Base-by-base conservation (phyloP, 805 yeast genomes). In the Yamadazyma philogaea region DNA sequence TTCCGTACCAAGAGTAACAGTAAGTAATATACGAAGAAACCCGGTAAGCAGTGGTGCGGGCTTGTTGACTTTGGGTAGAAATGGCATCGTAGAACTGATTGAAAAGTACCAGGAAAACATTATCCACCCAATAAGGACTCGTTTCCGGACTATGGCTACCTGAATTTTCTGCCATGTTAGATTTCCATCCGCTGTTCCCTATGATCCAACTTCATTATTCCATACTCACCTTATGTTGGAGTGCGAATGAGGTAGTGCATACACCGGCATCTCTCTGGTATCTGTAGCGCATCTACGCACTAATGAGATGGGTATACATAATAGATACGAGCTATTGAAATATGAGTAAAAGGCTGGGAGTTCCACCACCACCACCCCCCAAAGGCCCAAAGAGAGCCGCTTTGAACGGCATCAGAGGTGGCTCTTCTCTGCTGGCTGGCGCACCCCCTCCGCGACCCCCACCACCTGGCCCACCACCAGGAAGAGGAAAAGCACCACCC, bases 1-100 rank as follows among this genome's bases (percentile, higher is more conserved):
- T 38, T 0, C 73, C 75, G 43, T 70, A 70, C 5, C 56, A 39
- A 10, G 72, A 65, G 38, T 63, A 65, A 42, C 65, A 58, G 47
- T 66, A 70, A n/a, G 57, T 44, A n/a, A 44, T 28, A 36, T 44
- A 49, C 15, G 49, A 39, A 2, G 44, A 30, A 3, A 49, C 11
- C 19, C 40, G 38, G 6, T 40, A 17, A 14, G 42, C 28, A 2
- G 31, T 10, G n/a, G 34, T 18, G 7, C 21, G 17, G 3, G 42
- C 21, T 11, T 24, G 10, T 37, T 43, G 37, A 31, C 52, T 34
- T 28, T 48, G 49, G 18, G 35, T 30, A 2, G n/a, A 11, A 4
- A 48, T 35, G 3, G 48, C 44, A 2, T 36, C 34, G 16, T 16
- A 27, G 14, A 39, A n/a, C 14, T 39, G 35, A 22, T 24, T 18